Evolutionary conservation across 768 basidiomycete genomes (phyloP).

Genomic region (Hypholoma sublateritium): DNA sequence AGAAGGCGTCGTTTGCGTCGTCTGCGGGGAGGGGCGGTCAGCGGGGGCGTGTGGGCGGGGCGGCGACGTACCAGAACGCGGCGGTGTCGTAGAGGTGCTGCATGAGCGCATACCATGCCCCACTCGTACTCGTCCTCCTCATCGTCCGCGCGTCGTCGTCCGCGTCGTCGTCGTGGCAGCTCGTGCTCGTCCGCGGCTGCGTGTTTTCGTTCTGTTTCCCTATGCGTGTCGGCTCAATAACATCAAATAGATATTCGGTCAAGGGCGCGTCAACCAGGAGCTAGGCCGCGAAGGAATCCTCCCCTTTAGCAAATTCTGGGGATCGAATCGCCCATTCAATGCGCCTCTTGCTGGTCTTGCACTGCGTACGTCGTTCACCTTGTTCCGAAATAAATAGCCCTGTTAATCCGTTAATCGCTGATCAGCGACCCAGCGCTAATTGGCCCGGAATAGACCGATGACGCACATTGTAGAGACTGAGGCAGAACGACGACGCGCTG

Average conservation of each 20-base stretch:
- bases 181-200: constrained; percentile 47
- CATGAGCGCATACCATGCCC: constrained; percentile 94
- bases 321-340: constrained; percentile 59
- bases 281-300: constrained; percentile 63
- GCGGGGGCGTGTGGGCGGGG: not conserved
- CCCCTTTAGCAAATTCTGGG: constrained; percentile 60
- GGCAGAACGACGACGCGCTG: constrained; percentile 49
- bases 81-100: constrained; percentile 98
- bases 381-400: not conserved
- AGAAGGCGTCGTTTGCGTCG: constrained; percentile 97
- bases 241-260: constrained; percentile 27
- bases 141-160: no score
- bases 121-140: constrained; percentile 64
- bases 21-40: constrained; percentile 39
- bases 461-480: constrained; percentile 49
- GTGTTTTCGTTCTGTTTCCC: no score
- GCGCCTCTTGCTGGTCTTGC: constrained; percentile 58
- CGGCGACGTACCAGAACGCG: constrained; percentile 62
- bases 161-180: constrained; percentile 58
- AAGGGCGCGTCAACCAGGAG: constrained; percentile 56
- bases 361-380: constrained; percentile 37
- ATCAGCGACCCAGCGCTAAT: no score
- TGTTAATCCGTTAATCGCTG: no score
- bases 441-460: not conserved
- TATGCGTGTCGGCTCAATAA: no score